Conservation (phyloP, 805 yeast genomes). For the Yarrowia yakushimensis region DNA sequence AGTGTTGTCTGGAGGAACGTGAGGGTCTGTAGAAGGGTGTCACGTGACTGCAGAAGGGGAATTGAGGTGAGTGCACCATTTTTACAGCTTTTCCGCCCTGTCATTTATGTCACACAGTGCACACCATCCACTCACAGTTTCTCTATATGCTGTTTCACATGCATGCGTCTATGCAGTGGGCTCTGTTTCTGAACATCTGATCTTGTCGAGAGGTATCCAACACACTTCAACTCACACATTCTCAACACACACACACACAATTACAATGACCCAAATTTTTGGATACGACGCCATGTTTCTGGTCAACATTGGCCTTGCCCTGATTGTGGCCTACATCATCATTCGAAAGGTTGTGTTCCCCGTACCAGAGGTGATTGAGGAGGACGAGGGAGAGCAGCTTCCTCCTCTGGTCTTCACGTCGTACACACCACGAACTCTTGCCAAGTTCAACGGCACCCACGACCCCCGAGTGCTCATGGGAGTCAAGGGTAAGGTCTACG, state of each 20-base stretch:
- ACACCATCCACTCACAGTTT: neutral
- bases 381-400: conserved; percentile 48
- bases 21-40: neutral
- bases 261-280: neutral
- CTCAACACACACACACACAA: neutral
- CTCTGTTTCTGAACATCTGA: neutral
- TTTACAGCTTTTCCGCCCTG: no score
- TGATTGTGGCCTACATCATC: conserved; percentile 18
- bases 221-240: neutral
- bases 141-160: neutral
- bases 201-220: neutral
- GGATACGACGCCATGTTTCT: conserved; percentile 8
- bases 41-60: neutral
- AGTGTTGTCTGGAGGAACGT: neutral
- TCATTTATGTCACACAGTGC: no score
- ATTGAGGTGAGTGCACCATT: no score
- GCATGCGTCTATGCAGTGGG: neutral
- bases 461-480: conserved; percentile 79
- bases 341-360: conserved; percentile 9
- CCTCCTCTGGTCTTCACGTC: conserved; percentile 38
- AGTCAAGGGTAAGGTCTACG: conserved; percentile 81
- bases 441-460: conserved; percentile 75
- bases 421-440: conserved; percentile 72
- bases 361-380: conserved; percentile 37
- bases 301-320: conserved; percentile 17